phyloP scores from a whole-genome alignment of 2,329 filamentous ascomycete species.

The Verticillium zaregamsianum region DNA sequence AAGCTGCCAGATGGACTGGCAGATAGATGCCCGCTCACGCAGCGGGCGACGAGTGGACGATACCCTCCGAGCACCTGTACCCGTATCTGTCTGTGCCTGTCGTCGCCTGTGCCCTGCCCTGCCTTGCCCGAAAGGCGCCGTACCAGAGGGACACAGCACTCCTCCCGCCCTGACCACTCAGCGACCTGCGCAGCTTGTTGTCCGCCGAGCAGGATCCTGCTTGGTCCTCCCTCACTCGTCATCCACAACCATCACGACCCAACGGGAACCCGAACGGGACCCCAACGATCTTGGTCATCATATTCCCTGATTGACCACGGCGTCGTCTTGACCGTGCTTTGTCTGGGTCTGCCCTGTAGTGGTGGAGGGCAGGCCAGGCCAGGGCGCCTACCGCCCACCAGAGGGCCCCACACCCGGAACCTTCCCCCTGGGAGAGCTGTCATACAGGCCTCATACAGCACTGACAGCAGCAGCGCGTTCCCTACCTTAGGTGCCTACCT shows the following conservation, averaged over 20 bases:
- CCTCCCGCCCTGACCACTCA: neutral
- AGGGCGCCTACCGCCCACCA: too few relatives aligned
- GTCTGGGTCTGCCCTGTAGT: too few relatives aligned
- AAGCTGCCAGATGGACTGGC: neutral
- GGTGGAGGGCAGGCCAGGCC: too few relatives aligned
- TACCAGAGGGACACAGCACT: neutral
- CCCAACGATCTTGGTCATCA: neutral
- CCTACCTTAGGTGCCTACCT: neutral
- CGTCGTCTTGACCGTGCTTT: neutral
- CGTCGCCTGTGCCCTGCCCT: neutral
- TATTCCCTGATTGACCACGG: neutral
- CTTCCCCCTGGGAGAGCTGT: neutral
- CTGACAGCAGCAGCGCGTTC: neutral
- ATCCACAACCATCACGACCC: neutral
- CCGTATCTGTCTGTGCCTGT: neutral
- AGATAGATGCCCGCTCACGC: neutral
- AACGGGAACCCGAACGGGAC: neutral
- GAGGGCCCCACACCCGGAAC: neutral
- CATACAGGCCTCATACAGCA: neutral
- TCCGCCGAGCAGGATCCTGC: neutral
- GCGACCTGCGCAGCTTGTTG: neutral
- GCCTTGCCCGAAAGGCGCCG: neutral
- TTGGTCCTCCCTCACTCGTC: neutral
- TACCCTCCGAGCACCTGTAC: too few relatives aligned
- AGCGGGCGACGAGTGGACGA: neutral